A percentile compares a stretch with the other conserved stretches of the same genome.
phyloP scores from a whole-genome alignment of 2,329 filamentous ascomycete species.

The Diaporthe sp. region DNA sequence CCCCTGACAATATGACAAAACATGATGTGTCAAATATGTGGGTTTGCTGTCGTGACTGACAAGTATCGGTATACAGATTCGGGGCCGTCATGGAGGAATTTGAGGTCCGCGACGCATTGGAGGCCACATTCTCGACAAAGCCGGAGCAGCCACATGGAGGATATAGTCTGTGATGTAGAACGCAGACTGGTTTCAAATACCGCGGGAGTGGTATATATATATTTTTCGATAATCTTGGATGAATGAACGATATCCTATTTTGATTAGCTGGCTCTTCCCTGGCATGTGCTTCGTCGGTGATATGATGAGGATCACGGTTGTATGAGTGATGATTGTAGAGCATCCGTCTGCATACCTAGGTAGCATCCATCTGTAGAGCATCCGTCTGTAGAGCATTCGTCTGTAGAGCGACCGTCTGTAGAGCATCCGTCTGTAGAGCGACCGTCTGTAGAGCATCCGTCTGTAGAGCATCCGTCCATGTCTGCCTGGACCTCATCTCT shows the following conservation, averaged over 20 bases:
- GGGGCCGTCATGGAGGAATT: slow-evolving; percentile 76
- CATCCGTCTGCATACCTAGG: too few relatives aligned
- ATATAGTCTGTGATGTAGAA: not conserved
- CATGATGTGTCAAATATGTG: not conserved
- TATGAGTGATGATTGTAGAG: not conserved
- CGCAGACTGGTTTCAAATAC: too few relatives aligned
- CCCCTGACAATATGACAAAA: not conserved
- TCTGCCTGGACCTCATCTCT: too few relatives aligned
- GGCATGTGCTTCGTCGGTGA: too few relatives aligned
- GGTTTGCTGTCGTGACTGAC: not conserved
- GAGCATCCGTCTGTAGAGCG: too few relatives aligned
- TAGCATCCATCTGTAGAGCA: too few relatives aligned
- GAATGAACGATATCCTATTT: slow-evolving; percentile 7
- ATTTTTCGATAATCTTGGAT: not conserved
- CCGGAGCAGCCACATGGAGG: slow-evolving; percentile 48
- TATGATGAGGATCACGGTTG: too few relatives aligned
- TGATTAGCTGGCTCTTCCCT: not conserved
- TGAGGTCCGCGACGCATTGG: slow-evolving; percentile 83
- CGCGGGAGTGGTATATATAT: slow-evolving; percentile 4
- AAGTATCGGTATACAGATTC: slow-evolving; percentile 58
- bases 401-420: too few relatives aligned
- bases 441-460: too few relatives aligned
- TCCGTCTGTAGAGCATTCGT: too few relatives aligned
- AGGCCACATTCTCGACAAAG: slow-evolving; percentile 76
- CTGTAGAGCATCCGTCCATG: too few relatives aligned